Percentiles rank a stretch among this genome's conserved stretches.
phyloP scores from a whole-genome alignment of 2,329 filamentous ascomycete species.

The Onygena corvina region DNA sequence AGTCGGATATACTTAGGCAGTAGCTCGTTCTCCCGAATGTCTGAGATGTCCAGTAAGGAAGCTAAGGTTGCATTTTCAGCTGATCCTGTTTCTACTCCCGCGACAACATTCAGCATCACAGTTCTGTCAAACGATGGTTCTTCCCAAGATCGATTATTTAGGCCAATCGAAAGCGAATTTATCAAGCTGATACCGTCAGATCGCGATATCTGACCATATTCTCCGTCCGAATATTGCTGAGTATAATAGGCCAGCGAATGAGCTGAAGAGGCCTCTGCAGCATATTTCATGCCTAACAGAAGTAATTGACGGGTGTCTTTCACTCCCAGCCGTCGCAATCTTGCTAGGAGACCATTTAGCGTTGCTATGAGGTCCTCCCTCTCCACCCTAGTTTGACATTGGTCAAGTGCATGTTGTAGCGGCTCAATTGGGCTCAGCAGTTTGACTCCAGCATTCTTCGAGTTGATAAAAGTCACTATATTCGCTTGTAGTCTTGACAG shows the following conservation, averaged over 20 bases:
- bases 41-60: conserved; percentile 9
- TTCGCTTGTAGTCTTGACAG: conserved; percentile 9
- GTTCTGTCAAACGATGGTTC: conserved; percentile 4
- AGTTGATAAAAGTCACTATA: conserved; percentile 8
- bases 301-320: conserved; percentile 11
- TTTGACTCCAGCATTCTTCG: neutral
- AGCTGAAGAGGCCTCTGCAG: conserved; percentile 23
- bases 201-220: conserved; percentile 8
- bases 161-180: conserved; percentile 12
- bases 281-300: conserved; percentile 23
- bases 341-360: conserved; percentile 23
- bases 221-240: conserved; percentile 13
- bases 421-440: neutral
- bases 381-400: conserved; percentile 19
- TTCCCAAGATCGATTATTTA: conserved; percentile 9
- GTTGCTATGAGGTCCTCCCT: conserved; percentile 24
- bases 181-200: conserved; percentile 18
- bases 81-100: conserved; percentile 3
- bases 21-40: conserved; percentile 5
- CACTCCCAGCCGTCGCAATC: conserved; percentile 18
- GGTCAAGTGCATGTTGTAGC: conserved; percentile 19
- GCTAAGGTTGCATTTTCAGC: neutral
- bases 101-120: conserved; percentile 11
- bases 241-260: conserved; percentile 23
- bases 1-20: conserved; percentile 10